These are phyloP conservation scores for Nannizziopsis barbatae DNA, from an alignment of 2,329 filamentous ascomycete species.

Conservation along the genomic window DNA sequence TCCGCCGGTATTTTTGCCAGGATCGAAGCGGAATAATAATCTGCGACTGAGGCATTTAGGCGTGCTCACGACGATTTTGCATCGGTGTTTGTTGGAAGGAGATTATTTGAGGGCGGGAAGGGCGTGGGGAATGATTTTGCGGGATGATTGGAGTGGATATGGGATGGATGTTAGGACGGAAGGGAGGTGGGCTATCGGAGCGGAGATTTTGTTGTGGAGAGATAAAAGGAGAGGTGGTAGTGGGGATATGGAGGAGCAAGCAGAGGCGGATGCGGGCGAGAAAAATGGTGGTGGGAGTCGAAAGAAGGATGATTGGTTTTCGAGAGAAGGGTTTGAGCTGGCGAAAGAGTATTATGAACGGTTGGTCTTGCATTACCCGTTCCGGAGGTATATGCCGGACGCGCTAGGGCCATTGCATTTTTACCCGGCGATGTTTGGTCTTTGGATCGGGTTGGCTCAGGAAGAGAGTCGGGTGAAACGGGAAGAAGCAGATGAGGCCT, in stretches of 20 bases:
- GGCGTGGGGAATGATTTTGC: conserved; percentile 63
- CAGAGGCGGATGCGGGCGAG: neutral
- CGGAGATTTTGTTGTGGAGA: conserved; percentile 65
- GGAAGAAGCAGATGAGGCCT: conserved; percentile 26
- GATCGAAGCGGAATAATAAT: conserved; percentile 22
- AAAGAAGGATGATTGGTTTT: conserved; percentile 28
- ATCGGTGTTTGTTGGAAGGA: conserved; percentile 58
- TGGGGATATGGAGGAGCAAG: neutral
- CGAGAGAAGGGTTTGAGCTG: conserved; percentile 42
- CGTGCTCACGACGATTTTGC: conserved; percentile 57
- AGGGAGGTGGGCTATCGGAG: conserved; percentile 70
- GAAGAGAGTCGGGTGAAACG: conserved; percentile 45
- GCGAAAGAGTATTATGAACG: conserved; percentile 63
- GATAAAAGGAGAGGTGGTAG: conserved; percentile 16
- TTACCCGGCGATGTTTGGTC: conserved; percentile 66
- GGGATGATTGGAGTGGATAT: conserved; percentile 46
- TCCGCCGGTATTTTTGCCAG: conserved; percentile 27
- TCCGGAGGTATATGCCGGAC: conserved; percentile 50
- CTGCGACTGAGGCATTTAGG: conserved; percentile 47
- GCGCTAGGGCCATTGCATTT: conserved; percentile 60
- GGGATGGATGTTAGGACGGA: conserved; percentile 57
- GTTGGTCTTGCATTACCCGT: conserved; percentile 65
- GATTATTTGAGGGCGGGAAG: conserved; percentile 62
- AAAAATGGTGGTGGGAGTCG: conserved; percentile 10
- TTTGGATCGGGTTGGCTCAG: conserved; percentile 68